Evolutionary conservation across 805 yeast species (phyloP).

Genomic region (Metschnikowia vanudenii): DNA sequence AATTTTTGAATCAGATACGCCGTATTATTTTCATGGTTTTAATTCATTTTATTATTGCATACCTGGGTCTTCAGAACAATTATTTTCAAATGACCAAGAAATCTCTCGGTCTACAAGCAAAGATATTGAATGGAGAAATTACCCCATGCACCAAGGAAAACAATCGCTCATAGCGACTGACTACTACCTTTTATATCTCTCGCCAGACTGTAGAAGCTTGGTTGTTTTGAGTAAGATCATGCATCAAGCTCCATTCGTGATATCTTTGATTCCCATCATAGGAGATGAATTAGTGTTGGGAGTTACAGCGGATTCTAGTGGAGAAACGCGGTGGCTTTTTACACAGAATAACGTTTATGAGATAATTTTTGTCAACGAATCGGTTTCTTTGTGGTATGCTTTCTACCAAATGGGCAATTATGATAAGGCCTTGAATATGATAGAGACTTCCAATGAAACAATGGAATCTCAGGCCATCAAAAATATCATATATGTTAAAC

Average conservation of each 20-base stretch:
- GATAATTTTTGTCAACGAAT: conserved; percentile 65
- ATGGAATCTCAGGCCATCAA: conserved; percentile 10
- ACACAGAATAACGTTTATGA: conserved; percentile 65
- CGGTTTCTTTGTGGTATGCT: conserved; percentile 67
- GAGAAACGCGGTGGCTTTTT: conserved; percentile 75
- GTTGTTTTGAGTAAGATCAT: conserved; percentile 32
- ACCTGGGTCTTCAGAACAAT: conserved; percentile 16
- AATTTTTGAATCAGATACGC: neutral
- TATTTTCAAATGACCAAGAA: conserved; percentile 33
- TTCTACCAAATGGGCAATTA: conserved; percentile 35
- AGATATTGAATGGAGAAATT: conserved; percentile 9
- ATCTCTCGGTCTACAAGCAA: conserved; percentile 22
- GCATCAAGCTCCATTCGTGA: conserved; percentile 11
- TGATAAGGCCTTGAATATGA: conserved; percentile 57
- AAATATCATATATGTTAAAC: conserved; percentile 50
- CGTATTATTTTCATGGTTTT: neutral
- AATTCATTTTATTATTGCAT: conserved; percentile 10
- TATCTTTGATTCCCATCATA: conserved; percentile 1
- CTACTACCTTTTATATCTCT: conserved; percentile 31
- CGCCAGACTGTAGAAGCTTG: conserved; percentile 19
- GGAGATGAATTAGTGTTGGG: conserved; percentile 23
- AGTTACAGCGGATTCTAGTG: conserved; percentile 29
- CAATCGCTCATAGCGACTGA: conserved; percentile 26
- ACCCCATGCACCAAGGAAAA: conserved; percentile 6
- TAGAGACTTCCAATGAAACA: conserved; percentile 3